A percentile compares a stretch with the other conserved stretches of the same genome.
These are phyloP conservation scores for Phaffomyces antillensis DNA, from an alignment of 805 yeast species.

Conservation along the genomic window DNA sequence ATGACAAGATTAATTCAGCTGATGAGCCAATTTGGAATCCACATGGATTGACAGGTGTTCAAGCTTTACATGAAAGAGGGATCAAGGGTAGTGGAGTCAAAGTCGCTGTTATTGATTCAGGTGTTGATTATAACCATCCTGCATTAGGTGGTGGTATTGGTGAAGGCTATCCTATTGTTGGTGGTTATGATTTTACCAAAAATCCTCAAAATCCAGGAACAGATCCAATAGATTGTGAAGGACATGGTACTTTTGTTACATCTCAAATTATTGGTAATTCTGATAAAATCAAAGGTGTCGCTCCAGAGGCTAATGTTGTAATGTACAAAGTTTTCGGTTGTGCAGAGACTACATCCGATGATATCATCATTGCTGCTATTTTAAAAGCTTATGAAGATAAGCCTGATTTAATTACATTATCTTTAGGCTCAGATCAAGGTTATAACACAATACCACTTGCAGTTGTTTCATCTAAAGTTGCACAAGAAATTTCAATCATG, in stretches of 20 bases:
- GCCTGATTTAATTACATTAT: constrained; percentile 10
- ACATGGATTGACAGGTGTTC: constrained; percentile 7
- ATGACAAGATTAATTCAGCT: constrained; percentile 5
- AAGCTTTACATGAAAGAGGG: constrained; percentile 6
- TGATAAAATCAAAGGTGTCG: constrained; percentile 10
- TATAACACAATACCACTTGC: constrained; percentile 10
- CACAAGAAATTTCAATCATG: constrained; percentile 10
- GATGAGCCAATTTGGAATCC: constrained; percentile 4
- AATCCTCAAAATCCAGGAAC: constrained; percentile 4
- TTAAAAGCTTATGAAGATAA: constrained; percentile 11
- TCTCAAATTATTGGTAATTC: constrained; percentile 11
- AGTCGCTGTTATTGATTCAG: constrained; percentile 7
- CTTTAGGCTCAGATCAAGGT: constrained; percentile 11
- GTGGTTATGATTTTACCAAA: constrained; percentile 11
- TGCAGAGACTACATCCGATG: constrained; percentile 7
- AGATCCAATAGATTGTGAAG: constrained; percentile 15
- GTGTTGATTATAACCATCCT: constrained; percentile 7
- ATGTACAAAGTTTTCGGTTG: constrained; percentile 14
- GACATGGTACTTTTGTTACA: constrained; percentile 16
- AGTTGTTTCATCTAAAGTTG: constrained; percentile 7
- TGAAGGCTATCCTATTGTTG: constrained; percentile 7
- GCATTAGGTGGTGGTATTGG: constrained; percentile 11
- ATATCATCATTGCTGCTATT: constrained; percentile 12
- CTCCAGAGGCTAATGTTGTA: constrained; percentile 12
- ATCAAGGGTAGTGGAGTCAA: constrained; percentile 5